Percentiles rank a stretch among this genome's conserved stretches.
These are phyloP conservation scores for Jackrogersella multiformis DNA, from an alignment of 495 filamentous ascomycete genomes.

Conservation along the genomic window DNA sequence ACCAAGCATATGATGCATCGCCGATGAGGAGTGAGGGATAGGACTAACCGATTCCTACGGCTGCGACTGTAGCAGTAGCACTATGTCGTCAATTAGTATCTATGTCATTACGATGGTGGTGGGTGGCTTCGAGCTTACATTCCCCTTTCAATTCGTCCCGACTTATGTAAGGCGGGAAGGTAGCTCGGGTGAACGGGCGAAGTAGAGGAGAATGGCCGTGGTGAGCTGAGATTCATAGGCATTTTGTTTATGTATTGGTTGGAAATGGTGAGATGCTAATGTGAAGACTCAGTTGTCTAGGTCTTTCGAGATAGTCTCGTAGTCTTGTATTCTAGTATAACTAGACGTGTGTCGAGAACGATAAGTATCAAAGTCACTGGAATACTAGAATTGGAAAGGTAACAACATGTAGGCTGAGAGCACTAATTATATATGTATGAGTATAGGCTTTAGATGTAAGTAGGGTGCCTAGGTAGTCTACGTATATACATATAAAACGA, in stretches of 20 bases:
- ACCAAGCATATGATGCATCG: background rate
- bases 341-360: background rate
- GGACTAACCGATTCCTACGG: constrained; percentile 49
- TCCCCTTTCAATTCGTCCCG: constrained; percentile 46
- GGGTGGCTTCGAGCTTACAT: constrained; percentile 41
- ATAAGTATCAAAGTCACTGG: constrained; percentile 7
- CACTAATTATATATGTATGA: constrained; percentile 1
- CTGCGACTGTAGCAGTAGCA: constrained; percentile 51
- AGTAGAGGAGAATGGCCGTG: constrained; percentile 50
- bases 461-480: too few relatives aligned
- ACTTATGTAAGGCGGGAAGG: constrained; percentile 53
- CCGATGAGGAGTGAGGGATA: background rate
- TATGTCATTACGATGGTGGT: background rate
- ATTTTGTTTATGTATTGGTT: constrained; percentile 27
- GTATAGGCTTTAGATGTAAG: background rate
- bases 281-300: background rate
- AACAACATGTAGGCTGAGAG: background rate
- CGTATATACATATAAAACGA: constrained; percentile 5
- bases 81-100: constrained; percentile 35
- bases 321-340: background rate
- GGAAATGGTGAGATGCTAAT: too few relatives aligned
- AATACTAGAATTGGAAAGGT: constrained; percentile 4
- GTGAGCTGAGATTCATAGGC: constrained; percentile 36
- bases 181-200: constrained; percentile 56
- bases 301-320: background rate